Conservation (phyloP, 2,329 filamentous ascomycete species). For the Trichoderma atroviride region DNA sequence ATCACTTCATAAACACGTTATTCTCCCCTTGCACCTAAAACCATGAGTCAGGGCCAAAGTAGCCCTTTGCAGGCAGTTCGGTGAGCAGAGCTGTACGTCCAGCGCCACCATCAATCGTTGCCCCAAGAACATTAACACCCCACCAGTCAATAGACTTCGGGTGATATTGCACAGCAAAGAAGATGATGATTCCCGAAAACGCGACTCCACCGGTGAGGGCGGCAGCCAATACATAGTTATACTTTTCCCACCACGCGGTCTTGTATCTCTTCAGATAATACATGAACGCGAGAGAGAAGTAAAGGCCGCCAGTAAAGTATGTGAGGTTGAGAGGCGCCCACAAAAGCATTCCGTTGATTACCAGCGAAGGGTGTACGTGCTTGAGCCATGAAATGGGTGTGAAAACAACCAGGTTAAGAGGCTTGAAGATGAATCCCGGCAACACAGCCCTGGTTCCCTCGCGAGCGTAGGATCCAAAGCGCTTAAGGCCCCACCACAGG, state of each 20-base stretch:
- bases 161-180: constrained; percentile 47
- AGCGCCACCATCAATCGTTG: constrained; percentile 28
- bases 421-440: constrained; percentile 5
- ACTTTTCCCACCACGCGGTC: constrained; percentile 38
- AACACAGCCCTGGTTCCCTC: constrained; percentile 11
- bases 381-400: constrained; percentile 36
- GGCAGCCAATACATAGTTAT: constrained; percentile 49
- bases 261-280: constrained; percentile 44
- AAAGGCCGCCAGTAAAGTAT: constrained; percentile 48
- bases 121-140: constrained; percentile 39
- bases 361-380: constrained; percentile 46
- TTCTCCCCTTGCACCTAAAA: not conserved
- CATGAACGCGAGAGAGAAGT: constrained; percentile 48
- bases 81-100: constrained; percentile 17
- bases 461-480: constrained; percentile 51
- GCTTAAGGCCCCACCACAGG: constrained; percentile 62
- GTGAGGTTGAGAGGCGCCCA: constrained; percentile 49
- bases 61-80: constrained; percentile 24
- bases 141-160: constrained; percentile 46
- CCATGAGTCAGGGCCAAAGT: constrained; percentile 27
- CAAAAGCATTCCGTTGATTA: constrained; percentile 41
- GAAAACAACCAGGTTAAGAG: constrained; percentile 25
- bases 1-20: not conserved
- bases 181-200: constrained; percentile 46
- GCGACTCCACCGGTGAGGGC: constrained; percentile 46